Percentiles rank a stretch among this genome's conserved stretches.
These are phyloP conservation scores for Zygotorulaspora florentina DNA, from an alignment of 805 yeast species.

Conservation along the genomic window DNA sequence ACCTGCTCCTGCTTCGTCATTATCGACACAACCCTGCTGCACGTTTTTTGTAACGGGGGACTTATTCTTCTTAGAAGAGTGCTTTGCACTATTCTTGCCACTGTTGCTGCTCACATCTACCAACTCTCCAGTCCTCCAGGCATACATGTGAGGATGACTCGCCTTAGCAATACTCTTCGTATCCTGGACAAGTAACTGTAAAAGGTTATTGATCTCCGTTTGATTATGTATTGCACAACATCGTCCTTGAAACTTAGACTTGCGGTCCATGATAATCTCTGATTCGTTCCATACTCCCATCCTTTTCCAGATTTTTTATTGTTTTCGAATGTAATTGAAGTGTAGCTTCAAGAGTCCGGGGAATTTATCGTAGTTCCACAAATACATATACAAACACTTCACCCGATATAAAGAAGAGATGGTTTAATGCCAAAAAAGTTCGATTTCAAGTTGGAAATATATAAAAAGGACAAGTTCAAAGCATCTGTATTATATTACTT, in stretches of 20 bases:
- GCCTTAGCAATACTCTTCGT: slow-evolving; percentile 54
- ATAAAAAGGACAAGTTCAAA: neutral
- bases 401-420: neutral
- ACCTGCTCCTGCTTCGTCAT: slow-evolving; percentile 78
- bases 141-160: slow-evolving; percentile 68
- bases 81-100: slow-evolving; percentile 9
- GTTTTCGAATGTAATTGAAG: neutral
- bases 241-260: slow-evolving; percentile 67
- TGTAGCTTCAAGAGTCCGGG: too few relatives aligned
- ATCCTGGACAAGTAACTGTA: slow-evolving; percentile 40
- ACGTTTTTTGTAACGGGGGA: slow-evolving; percentile 8
- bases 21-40: slow-evolving; percentile 61
- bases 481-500: neutral
- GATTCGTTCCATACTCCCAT: slow-evolving; percentile 38
- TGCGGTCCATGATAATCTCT: slow-evolving; percentile 42
- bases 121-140: slow-evolving; percentile 55
- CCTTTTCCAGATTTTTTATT: neutral
- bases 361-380: neutral
- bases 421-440: neutral
- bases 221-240: slow-evolving; percentile 40
- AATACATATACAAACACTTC: neutral
- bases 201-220: slow-evolving; percentile 41
- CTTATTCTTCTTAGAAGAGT: slow-evolving; percentile 8
- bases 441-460: neutral
- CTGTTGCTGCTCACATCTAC: neutral